Evolutionary conservation across 148 eudicot genomes (phyloP).

Genomic region (Hydrangea macrophylla): DNA sequence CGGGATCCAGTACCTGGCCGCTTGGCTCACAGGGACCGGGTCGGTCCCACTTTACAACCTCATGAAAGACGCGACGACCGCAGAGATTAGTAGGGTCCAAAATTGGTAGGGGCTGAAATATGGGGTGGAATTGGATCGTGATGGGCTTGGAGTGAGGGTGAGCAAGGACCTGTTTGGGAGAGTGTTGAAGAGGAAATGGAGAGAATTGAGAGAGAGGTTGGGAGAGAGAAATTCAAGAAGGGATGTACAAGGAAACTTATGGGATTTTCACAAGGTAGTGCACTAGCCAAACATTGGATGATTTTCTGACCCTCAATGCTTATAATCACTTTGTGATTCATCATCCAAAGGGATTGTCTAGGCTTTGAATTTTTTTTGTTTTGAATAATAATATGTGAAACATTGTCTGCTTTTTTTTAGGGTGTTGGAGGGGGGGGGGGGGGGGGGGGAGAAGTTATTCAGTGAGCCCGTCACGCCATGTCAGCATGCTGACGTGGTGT

Average conservation of each 20-base stretch:
- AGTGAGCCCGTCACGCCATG: too few relatives aligned
- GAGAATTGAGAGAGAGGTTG: constrained; percentile 59
- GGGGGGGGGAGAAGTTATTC: too few relatives aligned
- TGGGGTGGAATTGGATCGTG: constrained; percentile 57
- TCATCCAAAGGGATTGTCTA: constrained; percentile 40
- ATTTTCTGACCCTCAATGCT: constrained; percentile 71
- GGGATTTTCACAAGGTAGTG: constrained; percentile 59
- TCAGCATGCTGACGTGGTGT: too few relatives aligned
- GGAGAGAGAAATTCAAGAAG: constrained; percentile 50
- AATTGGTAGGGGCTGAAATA: constrained; percentile 89
- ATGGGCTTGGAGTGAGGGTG: constrained; percentile 57
- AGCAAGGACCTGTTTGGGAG: constrained; percentile 46
- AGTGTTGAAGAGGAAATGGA: constrained; percentile 70
- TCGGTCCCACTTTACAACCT: constrained; percentile 83
- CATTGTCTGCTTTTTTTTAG: too few relatives aligned
- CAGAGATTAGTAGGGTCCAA: constrained; percentile 82
- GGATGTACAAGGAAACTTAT: constrained; percentile 70
- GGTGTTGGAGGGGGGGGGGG: too few relatives aligned
- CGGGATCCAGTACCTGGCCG: constrained; percentile 75
- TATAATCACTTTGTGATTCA: constrained; percentile 53
- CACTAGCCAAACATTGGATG: constrained; percentile 44
- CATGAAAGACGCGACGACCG: constrained; percentile 89
- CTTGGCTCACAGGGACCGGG: constrained; percentile 79
- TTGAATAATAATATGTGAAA: too few relatives aligned
- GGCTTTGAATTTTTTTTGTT: constrained; percentile 25